Percentiles rank a stretch among this genome's conserved stretches.
Evolutionary conservation across 2,329 filamentous ascomycete species (phyloP).

Genomic region (Esteya vermicola): DNA sequence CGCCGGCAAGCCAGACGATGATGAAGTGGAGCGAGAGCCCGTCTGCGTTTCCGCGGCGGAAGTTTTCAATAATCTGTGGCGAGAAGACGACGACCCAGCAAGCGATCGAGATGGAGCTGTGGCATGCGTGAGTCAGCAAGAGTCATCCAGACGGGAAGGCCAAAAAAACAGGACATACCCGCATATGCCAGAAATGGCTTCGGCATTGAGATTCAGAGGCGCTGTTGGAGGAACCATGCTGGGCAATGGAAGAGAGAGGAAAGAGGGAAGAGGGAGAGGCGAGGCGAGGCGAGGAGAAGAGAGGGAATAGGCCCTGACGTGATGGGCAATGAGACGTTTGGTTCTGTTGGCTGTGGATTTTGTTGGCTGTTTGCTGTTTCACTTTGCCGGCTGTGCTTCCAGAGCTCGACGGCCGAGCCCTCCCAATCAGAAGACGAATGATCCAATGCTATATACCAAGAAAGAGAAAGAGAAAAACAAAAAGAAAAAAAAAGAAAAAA

Average conservation of each 20-base stretch:
- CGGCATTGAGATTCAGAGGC: constrained; percentile 63
- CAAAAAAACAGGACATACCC: constrained; percentile 43
- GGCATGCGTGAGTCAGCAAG: not conserved
- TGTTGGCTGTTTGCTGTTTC: too few relatives aligned
- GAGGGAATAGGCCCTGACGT: too few relatives aligned
- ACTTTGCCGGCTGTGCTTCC: too few relatives aligned
- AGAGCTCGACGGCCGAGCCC: too few relatives aligned
- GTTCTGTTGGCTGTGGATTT: too few relatives aligned
- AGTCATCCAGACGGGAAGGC: constrained; percentile 1
- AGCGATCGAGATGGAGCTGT: constrained; percentile 73
- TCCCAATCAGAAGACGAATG: not conserved
- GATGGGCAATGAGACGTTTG: too few relatives aligned
- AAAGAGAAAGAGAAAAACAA: not conserved
- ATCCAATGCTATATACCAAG: too few relatives aligned
- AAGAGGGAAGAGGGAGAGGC: not conserved
- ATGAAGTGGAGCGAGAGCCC: constrained; percentile 51
- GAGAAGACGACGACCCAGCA: constrained; percentile 98
- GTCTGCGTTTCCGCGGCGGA: constrained; percentile 13
- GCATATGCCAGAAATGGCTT: constrained; percentile 84
- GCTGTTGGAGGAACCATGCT: constrained; percentile 39
- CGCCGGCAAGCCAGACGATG: constrained; percentile 80
- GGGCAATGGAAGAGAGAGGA: not conserved
- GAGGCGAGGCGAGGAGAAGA: not conserved
- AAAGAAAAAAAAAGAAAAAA: not conserved
- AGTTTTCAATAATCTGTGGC: constrained; percentile 57